Evolutionary conservation across 306 rosid genomes (phyloP), one percentile per base, ranked within the genome.

Genomic region (Fragaria iinumae): DNA sequence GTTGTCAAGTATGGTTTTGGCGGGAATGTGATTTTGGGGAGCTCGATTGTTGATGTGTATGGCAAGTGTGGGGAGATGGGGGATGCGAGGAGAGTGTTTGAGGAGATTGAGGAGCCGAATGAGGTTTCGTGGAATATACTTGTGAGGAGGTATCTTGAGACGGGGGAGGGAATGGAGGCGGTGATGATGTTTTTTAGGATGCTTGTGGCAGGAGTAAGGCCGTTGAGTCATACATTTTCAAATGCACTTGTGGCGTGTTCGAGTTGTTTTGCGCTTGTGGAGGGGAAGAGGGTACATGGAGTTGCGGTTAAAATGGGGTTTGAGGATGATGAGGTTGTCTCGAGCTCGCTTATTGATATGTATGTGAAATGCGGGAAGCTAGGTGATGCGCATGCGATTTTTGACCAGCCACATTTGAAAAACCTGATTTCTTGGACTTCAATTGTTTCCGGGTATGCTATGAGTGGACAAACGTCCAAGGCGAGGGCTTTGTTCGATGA

Each of bases 61-160:
- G 97, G 81, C 8, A 91, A 85, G 74, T 91, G 95, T 7, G 59
- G 73, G 78, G 69, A 76, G 62, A 90, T 91, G 74, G 21, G 21
- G 47, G 90, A 87, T 78, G 87, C 93, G 4, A 83, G 87, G 27
- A 84, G 50, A 71, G 86, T 88, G 86, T 91, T 91, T 81, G 47
- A 83, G 75, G 97, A 88, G 80, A 90, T 91, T 16, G 78, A 76
- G 1, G 69, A 55, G 55, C 93, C 86, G 5, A 91, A 81, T 91
- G 90, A 79, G 27, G 83, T 91, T 74, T 85, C 93, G 29, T 91
- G 95, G 93, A 91, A 91, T 88, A 91, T 91, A 69, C 81, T 90
- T 41, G 95, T 91, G 71, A 84, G 95, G 79, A 80, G 90, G 78
- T 88, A 87, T 82, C 90, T 88, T 43, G 97, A 90, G 78, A 76